Evolutionary conservation across 176 grass and related monocot species (phyloP).

Genomic region (Oryza brachyantha): DNA sequence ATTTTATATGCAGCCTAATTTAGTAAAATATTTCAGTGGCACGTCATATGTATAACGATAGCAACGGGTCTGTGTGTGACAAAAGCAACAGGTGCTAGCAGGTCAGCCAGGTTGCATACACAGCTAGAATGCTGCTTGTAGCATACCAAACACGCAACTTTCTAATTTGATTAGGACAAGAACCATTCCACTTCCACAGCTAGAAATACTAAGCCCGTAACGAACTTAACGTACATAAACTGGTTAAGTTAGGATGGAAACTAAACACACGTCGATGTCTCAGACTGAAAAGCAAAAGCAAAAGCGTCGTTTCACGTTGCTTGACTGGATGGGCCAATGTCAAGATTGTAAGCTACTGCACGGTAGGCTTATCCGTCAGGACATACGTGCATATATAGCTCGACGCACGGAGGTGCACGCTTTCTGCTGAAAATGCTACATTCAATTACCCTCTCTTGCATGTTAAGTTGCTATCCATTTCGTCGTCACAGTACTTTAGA

Average conservation of each 20-base stretch:
- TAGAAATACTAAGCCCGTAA: too few species aligned
- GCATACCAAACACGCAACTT: slow-evolving; percentile 35
- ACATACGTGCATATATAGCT: not conserved
- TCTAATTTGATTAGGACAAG: not conserved
- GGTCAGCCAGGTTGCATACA: not conserved
- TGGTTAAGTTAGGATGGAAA: not conserved
- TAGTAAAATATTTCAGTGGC: not conserved
- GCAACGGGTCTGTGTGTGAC: not conserved
- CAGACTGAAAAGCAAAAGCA: not conserved
- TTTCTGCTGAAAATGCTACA: not conserved
- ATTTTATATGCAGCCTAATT: too few species aligned
- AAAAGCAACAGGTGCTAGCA: not conserved
- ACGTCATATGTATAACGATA: not conserved
- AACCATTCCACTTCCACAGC: not conserved
- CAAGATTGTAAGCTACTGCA: not conserved
- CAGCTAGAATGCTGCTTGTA: not conserved
- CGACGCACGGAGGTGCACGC: not conserved
- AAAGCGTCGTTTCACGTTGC: not conserved
- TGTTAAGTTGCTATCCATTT: too few species aligned
- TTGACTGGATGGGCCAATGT: slow-evolving; percentile 18
- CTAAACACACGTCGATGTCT: slow-evolving; percentile 27
- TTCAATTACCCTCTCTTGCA: not conserved
- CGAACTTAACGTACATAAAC: slow-evolving; percentile 18
- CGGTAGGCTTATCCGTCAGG: not conserved
- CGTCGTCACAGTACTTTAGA: not conserved